Evolutionary conservation across 805 yeast species (phyloP), one percentile per base, ranked within the genome.

Genomic region (Candida fluviatilis): DNA sequence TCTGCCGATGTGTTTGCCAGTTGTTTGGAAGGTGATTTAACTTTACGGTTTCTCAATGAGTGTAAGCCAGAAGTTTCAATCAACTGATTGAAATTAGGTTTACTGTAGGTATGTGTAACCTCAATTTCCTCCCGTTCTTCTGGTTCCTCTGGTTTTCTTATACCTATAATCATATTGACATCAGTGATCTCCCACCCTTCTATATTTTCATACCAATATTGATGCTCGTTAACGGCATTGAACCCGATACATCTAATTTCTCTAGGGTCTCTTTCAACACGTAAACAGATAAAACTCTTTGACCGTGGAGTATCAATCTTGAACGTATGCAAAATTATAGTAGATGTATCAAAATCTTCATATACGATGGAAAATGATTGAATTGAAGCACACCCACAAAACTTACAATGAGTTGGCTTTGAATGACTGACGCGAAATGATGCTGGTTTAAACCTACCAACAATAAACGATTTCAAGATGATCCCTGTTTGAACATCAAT

Each of bases 221-320:
- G 82, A 36, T 76, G 78, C 51, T 87, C 95, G 14, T 73, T 68
- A 5, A 79, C 87, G 1, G 83, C 76, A 38, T 80, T 86, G 55
- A 88, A 84, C 18, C 96, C 96, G 29, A 84, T 69, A 62, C 96
- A 88, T 65, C 96, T 76, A 27, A 86, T 85, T 61, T 88, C 96
- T 51, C 95, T 75, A 2, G 91, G 87, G 60, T 88, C 96, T 74
- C 96, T 82, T 60, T 88, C 96, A 28, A 85, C 95, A 59, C 96
- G 76, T 39, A 88, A 61, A 58, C 96, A 88, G 29, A 88, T 88
- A 48, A 77, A 82, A 40, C 78, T 83, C 51, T 84, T 84, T 7
- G 95, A 88, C 40, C 81, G 70, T 52, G 83, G 84, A 25, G 46
- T 49, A 42, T 81, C 85, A 33, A 82, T 76, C 31, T 76, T 76